Conservation (phyloP, 2,329 filamentous ascomycete species). For the Thelonectria rubi region DNA sequence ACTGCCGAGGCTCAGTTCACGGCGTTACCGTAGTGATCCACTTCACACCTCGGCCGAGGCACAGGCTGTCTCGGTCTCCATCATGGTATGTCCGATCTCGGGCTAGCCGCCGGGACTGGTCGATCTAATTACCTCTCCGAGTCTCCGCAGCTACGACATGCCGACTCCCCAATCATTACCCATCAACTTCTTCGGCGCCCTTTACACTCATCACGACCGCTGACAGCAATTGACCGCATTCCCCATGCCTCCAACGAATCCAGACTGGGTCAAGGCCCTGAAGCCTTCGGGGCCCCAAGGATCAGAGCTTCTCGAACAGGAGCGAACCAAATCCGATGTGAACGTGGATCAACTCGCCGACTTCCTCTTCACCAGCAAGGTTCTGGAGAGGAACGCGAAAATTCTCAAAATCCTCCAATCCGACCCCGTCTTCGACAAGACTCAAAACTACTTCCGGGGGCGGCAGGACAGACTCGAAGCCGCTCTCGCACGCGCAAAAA, state of each 20-base stretch:
- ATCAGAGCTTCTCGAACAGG: constrained; percentile 71
- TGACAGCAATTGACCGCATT: background rate
- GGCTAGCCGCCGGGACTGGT: background rate
- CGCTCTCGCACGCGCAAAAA: constrained; percentile 75
- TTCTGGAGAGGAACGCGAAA: constrained; percentile 66
- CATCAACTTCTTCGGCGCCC: background rate
- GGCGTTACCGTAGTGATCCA: background rate
- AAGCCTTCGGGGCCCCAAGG: constrained; percentile 69
- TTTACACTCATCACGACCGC: background rate
- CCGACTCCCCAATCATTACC: background rate
- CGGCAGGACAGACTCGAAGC: constrained; percentile 74
- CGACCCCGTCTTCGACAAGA: constrained; percentile 80
- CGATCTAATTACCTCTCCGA: background rate
- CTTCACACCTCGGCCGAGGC: background rate
- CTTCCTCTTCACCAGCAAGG: constrained; percentile 74
- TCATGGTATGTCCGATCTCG: background rate
- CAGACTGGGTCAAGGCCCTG: constrained; percentile 49
- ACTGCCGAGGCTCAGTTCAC: background rate
- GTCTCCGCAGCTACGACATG: background rate
- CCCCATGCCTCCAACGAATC: constrained; percentile 43
- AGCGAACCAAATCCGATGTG: constrained; percentile 73
- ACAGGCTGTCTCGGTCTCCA: background rate
- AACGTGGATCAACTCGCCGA: constrained; percentile 72
- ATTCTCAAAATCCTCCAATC: constrained; percentile 71
- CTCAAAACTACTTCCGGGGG: constrained; percentile 78